Conservation (phyloP, 2,329 filamentous ascomycete genomes). For the Microdochium nivale region DNA sequence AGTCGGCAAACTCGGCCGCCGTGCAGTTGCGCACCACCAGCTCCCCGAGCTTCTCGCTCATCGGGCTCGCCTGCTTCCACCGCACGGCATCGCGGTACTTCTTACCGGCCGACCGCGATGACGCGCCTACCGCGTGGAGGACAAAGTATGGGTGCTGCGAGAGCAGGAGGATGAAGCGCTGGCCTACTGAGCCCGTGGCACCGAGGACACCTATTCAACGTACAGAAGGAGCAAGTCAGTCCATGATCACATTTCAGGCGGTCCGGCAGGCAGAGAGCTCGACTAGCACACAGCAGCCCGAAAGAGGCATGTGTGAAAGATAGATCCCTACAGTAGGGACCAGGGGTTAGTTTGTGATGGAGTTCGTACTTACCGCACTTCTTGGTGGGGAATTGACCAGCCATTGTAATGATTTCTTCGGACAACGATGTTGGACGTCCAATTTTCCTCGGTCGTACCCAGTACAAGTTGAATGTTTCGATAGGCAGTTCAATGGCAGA, state of each 20-base stretch:
- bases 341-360: constrained; percentile 4
- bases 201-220: constrained; percentile 64
- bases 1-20: constrained; percentile 75
- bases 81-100: constrained; percentile 88
- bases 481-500: background rate
- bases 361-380: constrained; percentile 42
- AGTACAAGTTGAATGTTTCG: background rate
- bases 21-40: constrained; percentile 80
- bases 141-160: constrained; percentile 79
- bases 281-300: background rate
- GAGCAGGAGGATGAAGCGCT: constrained; percentile 90
- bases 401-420: constrained; percentile 9
- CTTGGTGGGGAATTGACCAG: constrained; percentile 41
- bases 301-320: background rate
- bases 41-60: constrained; percentile 66
- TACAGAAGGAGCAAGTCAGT: background rate
- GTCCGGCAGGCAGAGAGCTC: background rate
- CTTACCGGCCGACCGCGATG: constrained; percentile 82
- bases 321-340: background rate
- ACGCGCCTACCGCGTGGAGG: constrained; percentile 84
- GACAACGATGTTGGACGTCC: constrained; percentile 2
- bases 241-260: background rate
- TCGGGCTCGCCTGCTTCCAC: constrained; percentile 87
- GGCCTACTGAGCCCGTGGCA: constrained; percentile 88
- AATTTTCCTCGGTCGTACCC: too few species aligned